phyloP scores from a whole-genome alignment of 768 basidiomycete species.

The Serendipita sp. region DNA sequence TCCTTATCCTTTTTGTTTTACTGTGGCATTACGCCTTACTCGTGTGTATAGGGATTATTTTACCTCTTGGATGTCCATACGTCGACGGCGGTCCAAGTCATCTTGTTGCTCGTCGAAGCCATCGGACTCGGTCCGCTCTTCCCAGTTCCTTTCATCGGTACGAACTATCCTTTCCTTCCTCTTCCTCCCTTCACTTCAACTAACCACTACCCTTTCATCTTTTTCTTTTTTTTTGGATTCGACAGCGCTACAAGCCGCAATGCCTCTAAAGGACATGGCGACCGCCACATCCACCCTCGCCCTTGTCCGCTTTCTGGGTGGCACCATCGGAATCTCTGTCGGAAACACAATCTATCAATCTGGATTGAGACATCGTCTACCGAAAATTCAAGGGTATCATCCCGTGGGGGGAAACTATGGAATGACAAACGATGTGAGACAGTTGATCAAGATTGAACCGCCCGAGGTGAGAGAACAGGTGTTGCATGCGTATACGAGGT shows the following conservation, averaged over 20 bases:
- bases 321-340: constrained; percentile 54
- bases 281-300: constrained; percentile 56
- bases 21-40: background rate
- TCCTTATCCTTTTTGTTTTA: no score
- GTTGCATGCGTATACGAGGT: constrained; percentile 44
- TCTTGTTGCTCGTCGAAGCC: constrained; percentile 52
- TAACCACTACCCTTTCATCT: no score
- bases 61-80: constrained; percentile 19
- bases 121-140: constrained; percentile 50
- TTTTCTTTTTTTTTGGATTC: no score
- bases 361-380: constrained; percentile 22
- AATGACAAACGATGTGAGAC: constrained; percentile 30
- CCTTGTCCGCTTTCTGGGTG: constrained; percentile 58
- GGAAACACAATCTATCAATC: constrained; percentile 31
- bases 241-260: constrained; percentile 56
- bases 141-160: constrained; percentile 16
- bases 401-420: constrained; percentile 24
- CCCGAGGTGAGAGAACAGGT: constrained; percentile 28
- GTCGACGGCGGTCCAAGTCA: constrained; percentile 31
- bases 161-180: no score
- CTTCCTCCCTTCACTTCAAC: no score
- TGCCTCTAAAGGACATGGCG: constrained; percentile 79
- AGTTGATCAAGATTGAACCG: constrained; percentile 33
- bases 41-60: constrained; percentile 1
- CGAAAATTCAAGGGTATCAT: constrained; percentile 22